Evolutionary conservation across 352 stramenopile species (phyloP).

Genomic region (Phytophthora kernoviae): DNA sequence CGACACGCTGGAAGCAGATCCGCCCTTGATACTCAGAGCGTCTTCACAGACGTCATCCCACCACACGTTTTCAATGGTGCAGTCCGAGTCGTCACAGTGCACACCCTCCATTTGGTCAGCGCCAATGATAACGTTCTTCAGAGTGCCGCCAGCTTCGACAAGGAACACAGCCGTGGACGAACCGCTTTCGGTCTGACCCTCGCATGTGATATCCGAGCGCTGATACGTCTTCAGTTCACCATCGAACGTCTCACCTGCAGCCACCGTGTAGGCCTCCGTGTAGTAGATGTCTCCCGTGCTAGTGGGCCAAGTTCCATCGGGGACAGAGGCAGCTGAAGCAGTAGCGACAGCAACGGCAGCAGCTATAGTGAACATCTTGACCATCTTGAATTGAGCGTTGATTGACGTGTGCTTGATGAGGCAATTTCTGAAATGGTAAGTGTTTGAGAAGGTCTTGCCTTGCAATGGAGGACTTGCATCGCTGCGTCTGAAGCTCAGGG

Average conservation of each 20-base stretch:
- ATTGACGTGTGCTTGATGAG: background rate
- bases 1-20: slow-evolving; percentile 33
- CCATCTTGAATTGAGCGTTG: slow-evolving; percentile 13
- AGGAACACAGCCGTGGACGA: slow-evolving; percentile 39
- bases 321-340: slow-evolving; percentile 17
- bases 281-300: slow-evolving; percentile 25
- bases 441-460: no score
- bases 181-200: slow-evolving; percentile 35
- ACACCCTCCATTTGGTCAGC: slow-evolving; percentile 54
- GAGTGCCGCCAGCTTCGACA: slow-evolving; percentile 43
- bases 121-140: slow-evolving; percentile 62
- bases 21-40: slow-evolving; percentile 47
- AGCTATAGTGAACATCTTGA: slow-evolving; percentile 18
- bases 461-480: no score
- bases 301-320: slow-evolving; percentile 28
- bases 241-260: slow-evolving; percentile 49
- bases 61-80: slow-evolving; percentile 58
- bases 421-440: no score
- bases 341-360: slow-evolving; percentile 1
- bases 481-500: no score
- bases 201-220: slow-evolving; percentile 48
- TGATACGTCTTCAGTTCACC: slow-evolving; percentile 64
- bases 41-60: slow-evolving; percentile 61
- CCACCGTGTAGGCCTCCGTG: slow-evolving; percentile 37
- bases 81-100: slow-evolving; percentile 45